phyloP scores from a whole-genome alignment of 306 rosid genomes.

The Geum urbanum region DNA sequence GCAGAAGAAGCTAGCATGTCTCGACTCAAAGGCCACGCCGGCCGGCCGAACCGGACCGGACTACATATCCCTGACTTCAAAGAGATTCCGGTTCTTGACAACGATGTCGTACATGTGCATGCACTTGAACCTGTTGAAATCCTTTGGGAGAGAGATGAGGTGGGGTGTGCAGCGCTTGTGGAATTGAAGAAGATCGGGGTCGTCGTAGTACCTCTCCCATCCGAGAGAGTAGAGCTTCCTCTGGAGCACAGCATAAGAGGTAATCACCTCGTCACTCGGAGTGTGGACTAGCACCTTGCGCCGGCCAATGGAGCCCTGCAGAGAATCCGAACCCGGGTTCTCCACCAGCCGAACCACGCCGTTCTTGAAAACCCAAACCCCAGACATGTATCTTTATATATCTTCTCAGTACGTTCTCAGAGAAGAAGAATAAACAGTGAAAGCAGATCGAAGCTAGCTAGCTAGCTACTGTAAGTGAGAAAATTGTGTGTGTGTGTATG shows the following conservation, averaged over 20 bases:
- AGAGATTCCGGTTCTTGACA: conserved; percentile 72
- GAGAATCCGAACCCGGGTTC: conserved; percentile 52
- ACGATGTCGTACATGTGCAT: conserved; percentile 97
- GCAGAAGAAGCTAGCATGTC: background rate
- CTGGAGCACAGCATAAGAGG: conserved; percentile 55
- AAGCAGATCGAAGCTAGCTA: background rate
- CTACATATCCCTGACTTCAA: conserved; percentile 74
- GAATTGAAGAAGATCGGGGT: conserved; percentile 80
- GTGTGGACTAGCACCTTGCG: conserved; percentile 72
- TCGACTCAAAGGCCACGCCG: background rate
- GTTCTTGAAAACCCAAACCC: conserved; percentile 94
- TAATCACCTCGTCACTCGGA: conserved; percentile 55
- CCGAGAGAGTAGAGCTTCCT: conserved; percentile 55
- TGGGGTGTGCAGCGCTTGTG: conserved; percentile 78
- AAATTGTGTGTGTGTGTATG: conserved; percentile 9
- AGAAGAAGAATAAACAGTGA: background rate
- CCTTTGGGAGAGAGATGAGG: conserved; percentile 82
- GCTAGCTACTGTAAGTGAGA: background rate
- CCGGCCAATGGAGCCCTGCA: conserved; percentile 28
- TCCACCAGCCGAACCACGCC: conserved; percentile 82
- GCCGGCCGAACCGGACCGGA: too few species aligned
- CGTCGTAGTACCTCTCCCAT: conserved; percentile 89
- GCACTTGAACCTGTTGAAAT: conserved; percentile 71
- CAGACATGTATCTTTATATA: conserved; percentile 44
- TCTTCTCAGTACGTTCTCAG: background rate